Evolutionary conservation across 2,329 filamentous ascomycete genomes (phyloP).

Genomic region (Nigrograna mackinnonii): DNA sequence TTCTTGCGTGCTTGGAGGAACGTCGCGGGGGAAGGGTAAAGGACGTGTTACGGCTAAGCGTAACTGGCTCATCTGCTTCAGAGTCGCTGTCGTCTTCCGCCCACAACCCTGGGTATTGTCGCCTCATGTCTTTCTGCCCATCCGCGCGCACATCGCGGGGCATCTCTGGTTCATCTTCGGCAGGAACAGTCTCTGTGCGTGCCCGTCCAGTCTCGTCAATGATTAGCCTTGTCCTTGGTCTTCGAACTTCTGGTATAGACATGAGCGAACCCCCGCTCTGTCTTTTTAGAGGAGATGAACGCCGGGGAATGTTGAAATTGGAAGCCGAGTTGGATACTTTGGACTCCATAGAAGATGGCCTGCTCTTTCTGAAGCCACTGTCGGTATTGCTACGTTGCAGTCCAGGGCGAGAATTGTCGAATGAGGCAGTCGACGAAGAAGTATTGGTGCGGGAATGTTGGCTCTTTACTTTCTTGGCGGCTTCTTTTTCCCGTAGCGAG

Average conservation of each 20-base stretch:
- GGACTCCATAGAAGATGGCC: conserved; percentile 32
- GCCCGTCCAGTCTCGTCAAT: conserved; percentile 53
- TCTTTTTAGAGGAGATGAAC: conserved; percentile 52
- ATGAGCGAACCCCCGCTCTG: conserved; percentile 45
- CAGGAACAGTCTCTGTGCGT: conserved; percentile 48
- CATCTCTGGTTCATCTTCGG: conserved; percentile 38
- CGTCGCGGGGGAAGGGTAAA: conserved; percentile 38
- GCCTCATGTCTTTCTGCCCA: conserved; percentile 28
- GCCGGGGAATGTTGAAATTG: conserved; percentile 41
- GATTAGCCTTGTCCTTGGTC: conserved; percentile 48
- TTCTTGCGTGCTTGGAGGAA: conserved; percentile 38
- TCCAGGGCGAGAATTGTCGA: conserved; percentile 30
- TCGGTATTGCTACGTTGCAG: conserved; percentile 53
- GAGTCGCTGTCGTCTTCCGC: conserved; percentile 44
- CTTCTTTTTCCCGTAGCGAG: conserved; percentile 36
- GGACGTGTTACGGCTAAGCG: conserved; percentile 39
- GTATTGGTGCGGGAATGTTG: conserved; percentile 46
- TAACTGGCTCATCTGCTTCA: conserved; percentile 36
- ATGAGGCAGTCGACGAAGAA: conserved; percentile 41
- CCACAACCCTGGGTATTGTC: conserved; percentile 50
- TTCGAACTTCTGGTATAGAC: conserved; percentile 50
- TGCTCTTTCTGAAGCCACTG: conserved; percentile 39
- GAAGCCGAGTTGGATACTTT: conserved; percentile 23
- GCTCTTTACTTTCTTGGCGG: conserved; percentile 30
- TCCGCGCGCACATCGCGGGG: conserved; percentile 27